These are phyloP conservation scores for Colletotrichum tropicale DNA, from an alignment of 2,329 filamentous ascomycete genomes.

Conservation along the genomic window DNA sequence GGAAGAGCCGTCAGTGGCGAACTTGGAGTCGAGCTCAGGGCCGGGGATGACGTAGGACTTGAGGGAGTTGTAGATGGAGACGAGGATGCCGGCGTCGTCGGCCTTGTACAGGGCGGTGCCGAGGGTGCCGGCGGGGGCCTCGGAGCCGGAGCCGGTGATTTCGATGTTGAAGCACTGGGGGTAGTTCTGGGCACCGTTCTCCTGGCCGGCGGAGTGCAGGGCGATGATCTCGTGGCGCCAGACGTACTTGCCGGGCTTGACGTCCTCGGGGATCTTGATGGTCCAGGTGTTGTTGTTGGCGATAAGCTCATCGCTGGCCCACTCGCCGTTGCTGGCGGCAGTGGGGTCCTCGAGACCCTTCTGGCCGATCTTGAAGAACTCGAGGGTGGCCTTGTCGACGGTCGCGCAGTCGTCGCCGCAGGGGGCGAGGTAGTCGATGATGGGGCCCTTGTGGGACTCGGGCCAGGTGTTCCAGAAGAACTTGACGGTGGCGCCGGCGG, in stretches of 20 bases:
- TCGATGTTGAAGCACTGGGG: conserved; percentile 57
- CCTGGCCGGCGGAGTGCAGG: conserved; percentile 50
- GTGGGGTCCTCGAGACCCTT: conserved; percentile 47
- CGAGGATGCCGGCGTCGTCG: conserved; percentile 36
- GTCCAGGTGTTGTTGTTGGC: conserved; percentile 49
- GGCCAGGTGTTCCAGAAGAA: conserved; percentile 72
- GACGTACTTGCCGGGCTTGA: conserved; percentile 58
- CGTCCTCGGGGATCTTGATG: conserved; percentile 48
- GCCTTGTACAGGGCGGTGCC: conserved; percentile 40
- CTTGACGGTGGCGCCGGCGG: conserved; percentile 63
- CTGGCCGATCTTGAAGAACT: conserved; percentile 66
- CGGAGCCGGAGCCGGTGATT: conserved; percentile 43
- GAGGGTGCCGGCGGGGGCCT: conserved; percentile 30
- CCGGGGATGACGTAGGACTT: conserved; percentile 35
- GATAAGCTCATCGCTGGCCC: conserved; percentile 60
- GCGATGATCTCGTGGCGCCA: conserved; percentile 61
- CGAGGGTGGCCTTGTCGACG: conserved; percentile 53
- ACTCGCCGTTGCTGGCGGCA: conserved; percentile 43
- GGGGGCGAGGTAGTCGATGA: conserved; percentile 65
- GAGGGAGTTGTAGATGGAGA: conserved; percentile 36
- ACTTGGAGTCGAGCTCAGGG: conserved; percentile 20
- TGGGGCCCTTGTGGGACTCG: conserved; percentile 64
- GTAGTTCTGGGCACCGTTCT: conserved; percentile 51
- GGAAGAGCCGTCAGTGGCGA: background rate
- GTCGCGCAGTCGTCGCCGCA: conserved; percentile 58